These are phyloP conservation scores for Beverwykella pulmonaria DNA, from an alignment of 495 filamentous ascomycete genomes.

Conservation along the genomic window DNA sequence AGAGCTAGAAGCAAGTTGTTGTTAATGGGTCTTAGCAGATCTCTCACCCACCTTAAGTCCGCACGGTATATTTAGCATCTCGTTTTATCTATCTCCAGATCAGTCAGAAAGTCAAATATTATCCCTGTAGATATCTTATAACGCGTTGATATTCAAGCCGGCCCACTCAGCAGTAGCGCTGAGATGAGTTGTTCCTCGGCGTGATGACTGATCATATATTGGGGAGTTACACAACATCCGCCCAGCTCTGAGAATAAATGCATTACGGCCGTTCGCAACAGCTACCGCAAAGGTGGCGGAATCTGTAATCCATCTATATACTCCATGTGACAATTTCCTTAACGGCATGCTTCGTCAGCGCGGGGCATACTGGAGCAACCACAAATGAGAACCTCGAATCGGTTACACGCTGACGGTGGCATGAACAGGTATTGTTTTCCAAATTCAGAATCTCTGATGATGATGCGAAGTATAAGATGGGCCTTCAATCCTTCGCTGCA, in stretches of 20 bases:
- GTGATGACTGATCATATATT: neutral
- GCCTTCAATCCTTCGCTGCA: neutral
- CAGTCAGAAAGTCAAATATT: no score
- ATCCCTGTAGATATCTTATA: no score
- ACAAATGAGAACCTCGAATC: neutral
- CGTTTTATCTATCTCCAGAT: no score
- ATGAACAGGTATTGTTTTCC: neutral
- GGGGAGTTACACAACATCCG: neutral
- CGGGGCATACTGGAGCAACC: neutral
- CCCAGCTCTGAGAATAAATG: neutral
- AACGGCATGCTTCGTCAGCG: neutral
- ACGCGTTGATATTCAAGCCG: no score
- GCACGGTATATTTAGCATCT: no score
- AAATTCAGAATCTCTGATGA: neutral
- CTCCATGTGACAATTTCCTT: neutral
- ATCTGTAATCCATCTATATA: neutral
- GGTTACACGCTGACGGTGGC: neutral
- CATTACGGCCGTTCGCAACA: neutral
- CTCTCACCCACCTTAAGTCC: no score
- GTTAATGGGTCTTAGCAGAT: no score
- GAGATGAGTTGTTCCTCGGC: neutral
- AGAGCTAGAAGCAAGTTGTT: no score
- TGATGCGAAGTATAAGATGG: neutral
- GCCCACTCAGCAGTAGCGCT: no score
- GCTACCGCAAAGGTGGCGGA: neutral